These are phyloP conservation scores for Ophiostoma perfectum DNA, from an alignment of 2,329 filamentous ascomycete genomes.

Conservation along the genomic window DNA sequence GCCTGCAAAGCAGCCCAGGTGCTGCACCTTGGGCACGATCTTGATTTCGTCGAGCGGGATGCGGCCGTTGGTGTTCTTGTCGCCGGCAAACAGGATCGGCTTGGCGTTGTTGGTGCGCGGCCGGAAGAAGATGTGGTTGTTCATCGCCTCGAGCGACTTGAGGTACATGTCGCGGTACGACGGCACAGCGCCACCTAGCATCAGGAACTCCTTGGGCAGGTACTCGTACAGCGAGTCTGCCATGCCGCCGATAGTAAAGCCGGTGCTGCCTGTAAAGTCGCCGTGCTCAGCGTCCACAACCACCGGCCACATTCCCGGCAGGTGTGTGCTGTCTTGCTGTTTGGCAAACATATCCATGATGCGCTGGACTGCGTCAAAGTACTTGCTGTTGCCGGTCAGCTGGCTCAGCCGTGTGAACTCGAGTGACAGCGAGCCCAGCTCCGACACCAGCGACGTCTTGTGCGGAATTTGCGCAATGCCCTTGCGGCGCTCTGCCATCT, in stretches of 20 bases:
- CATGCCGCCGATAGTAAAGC: conserved; percentile 52
- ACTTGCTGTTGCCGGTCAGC: conserved; percentile 54
- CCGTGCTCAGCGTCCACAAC: conserved; percentile 50
- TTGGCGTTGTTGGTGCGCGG: conserved; percentile 35
- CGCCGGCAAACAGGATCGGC: conserved; percentile 44
- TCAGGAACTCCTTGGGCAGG: conserved; percentile 56
- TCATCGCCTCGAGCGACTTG: conserved; percentile 32
- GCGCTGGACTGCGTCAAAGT: conserved; percentile 56
- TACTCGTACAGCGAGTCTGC: conserved; percentile 60
- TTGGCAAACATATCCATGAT: conserved; percentile 52
- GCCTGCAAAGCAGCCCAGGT: conserved; percentile 58
- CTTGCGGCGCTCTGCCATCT: conserved; percentile 35
- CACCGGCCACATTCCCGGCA: conserved; percentile 61
- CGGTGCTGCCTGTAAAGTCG: conserved; percentile 51
- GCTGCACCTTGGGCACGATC: conserved; percentile 41
- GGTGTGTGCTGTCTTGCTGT: conserved; percentile 47
- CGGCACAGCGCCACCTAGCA: conserved; percentile 56
- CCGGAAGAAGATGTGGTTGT: conserved; percentile 42
- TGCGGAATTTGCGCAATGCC: not conserved
- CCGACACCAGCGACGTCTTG: conserved; percentile 35
- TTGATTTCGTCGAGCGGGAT: conserved; percentile 28
- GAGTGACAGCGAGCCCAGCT: conserved; percentile 54
- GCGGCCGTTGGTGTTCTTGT: conserved; percentile 32
- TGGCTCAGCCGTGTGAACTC: conserved; percentile 61
- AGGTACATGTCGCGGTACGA: conserved; percentile 34